Evolutionary conservation across 2,329 filamentous ascomycete genomes (phyloP), one percentile per base, ranked within the genome.

Genomic region (Fusarium sp.): DNA sequence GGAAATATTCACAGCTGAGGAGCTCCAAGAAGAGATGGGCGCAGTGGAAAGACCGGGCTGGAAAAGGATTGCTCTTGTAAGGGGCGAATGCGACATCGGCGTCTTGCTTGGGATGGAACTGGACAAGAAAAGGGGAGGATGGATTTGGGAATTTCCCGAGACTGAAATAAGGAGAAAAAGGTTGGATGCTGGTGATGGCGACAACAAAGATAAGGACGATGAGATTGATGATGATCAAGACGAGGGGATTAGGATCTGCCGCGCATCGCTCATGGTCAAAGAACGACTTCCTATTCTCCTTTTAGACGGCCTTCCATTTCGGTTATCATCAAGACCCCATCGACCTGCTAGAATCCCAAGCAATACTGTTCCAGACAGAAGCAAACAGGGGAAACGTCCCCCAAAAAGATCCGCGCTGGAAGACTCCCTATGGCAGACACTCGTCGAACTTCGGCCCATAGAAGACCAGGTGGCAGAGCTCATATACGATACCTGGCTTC

Each of bases 141-240:
- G 74, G 74, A 43, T 55, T n/a, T 75, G 74, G 71, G 72, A 75
- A 43, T 76, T 74, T 38, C 74, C 74, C 0, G 70, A 75, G 58
- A 34, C 57, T 3, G 70, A 74, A 40, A 59, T 18, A 10, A 52
- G 43, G 30, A 62, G n/a, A 5, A 40, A 24, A 5, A 46, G 18
- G 9, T 15, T 24, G 3, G 57, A 51, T 3, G 62, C 55, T 6
- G 51, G 24, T 7, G 45, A 55, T 4, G n/a, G 13, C 10, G 43
- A 47, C 11, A 22, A 16, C 3, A 53, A 55, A 12, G 57, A 45
- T 6, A 49, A 48, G 25, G 52, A 62, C 3, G 62, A 62, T 0
- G 59, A 69, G 0, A 47, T 43, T 11, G 65, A 52, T 22, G 11
- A 47, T 27, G 57, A 43, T 22, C 57, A 65, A 5, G 59, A 54